These are phyloP conservation scores for Rozella allomycis DNA, from an alignment of 371 early-diverging fungal genomes.

Conservation along the genomic window DNA sequence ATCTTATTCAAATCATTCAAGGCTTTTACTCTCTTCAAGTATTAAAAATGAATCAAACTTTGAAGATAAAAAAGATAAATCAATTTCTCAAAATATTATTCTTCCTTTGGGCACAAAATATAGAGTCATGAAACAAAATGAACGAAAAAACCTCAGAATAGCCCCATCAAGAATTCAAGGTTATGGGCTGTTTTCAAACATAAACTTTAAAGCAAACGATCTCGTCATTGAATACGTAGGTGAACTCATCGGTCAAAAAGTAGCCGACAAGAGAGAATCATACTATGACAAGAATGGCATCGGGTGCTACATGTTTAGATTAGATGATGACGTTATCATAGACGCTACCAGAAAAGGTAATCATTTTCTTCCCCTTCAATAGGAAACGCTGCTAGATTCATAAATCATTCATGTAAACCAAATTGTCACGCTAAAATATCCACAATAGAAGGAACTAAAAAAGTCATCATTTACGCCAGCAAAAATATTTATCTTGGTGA, in stretches of 20 bases:
- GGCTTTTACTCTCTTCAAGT: too few species aligned
- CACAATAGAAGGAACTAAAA: slow-evolving; percentile 58
- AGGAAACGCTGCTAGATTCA: slow-evolving; percentile 88
- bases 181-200: too few species aligned
- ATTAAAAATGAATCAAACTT: too few species aligned
- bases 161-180: too few species aligned
- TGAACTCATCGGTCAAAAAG: slow-evolving; percentile 82
- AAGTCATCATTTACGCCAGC: slow-evolving; percentile 43
- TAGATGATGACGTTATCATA: slow-evolving; percentile 83
- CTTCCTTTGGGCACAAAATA: too few species aligned
- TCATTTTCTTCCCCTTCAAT: too few species aligned
- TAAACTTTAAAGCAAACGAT: slow-evolving; percentile 17
- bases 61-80: too few species aligned
- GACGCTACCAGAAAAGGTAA: slow-evolving; percentile 96
- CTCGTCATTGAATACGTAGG: slow-evolving; percentile 97
- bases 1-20: too few species aligned
- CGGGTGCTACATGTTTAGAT: slow-evolving; percentile 84
- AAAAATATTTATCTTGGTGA: slow-evolving; percentile 55
- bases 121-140: too few species aligned
- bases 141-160: too few species aligned
- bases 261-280: slow-evolving; percentile 86
- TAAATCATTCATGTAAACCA: slow-evolving; percentile 85
- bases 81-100: too few species aligned
- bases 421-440: slow-evolving; percentile 89
- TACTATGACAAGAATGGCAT: slow-evolving; percentile 73